Percentiles rank a stretch among this genome's conserved stretches.
Evolutionary conservation across 2,329 filamentous ascomycete species (phyloP).

Genomic region (Cytospora schulzeri): DNA sequence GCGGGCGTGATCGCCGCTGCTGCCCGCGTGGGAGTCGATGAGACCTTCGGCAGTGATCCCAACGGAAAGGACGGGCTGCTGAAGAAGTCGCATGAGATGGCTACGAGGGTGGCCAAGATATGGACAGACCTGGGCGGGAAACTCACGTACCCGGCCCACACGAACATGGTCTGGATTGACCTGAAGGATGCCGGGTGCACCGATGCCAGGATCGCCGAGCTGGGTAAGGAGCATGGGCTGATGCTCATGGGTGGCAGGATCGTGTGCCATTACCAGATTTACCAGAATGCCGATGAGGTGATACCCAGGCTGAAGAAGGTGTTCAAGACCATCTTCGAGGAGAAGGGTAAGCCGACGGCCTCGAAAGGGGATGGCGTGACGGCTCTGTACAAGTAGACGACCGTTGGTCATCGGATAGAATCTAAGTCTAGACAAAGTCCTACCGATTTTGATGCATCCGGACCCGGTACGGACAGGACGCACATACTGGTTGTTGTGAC

Average conservation of each 20-base stretch:
- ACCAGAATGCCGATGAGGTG: slow-evolving; percentile 60
- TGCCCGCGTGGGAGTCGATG: slow-evolving; percentile 75
- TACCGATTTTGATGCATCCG: background rate
- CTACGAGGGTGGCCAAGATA: slow-evolving; percentile 59
- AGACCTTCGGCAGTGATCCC: slow-evolving; percentile 68
- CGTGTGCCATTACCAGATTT: slow-evolving; percentile 63
- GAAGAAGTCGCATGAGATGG: slow-evolving; percentile 60
- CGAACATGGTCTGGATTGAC: slow-evolving; percentile 92
- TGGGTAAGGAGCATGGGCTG: slow-evolving; percentile 47
- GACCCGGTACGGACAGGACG: no score
- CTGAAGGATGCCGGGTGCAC: slow-evolving; percentile 60
- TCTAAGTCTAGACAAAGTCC: background rate
- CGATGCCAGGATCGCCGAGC: slow-evolving; percentile 40
- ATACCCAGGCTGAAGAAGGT: slow-evolving; percentile 58
- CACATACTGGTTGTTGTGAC: background rate
- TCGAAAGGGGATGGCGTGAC: background rate
- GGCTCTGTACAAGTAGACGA: slow-evolving; percentile 18
- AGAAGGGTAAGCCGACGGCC: slow-evolving; percentile 28
- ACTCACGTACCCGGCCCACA: slow-evolving; percentile 71
- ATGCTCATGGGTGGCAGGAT: slow-evolving; percentile 44
- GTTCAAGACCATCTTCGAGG: slow-evolving; percentile 47
- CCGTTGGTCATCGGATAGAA: background rate
- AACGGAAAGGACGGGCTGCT: slow-evolving; percentile 64
- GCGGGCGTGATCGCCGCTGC: slow-evolving; percentile 75
- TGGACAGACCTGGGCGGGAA: slow-evolving; percentile 73